Conservation (phyloP, 306 rosid species). For the Trichosanthes cucumerina region DNA sequence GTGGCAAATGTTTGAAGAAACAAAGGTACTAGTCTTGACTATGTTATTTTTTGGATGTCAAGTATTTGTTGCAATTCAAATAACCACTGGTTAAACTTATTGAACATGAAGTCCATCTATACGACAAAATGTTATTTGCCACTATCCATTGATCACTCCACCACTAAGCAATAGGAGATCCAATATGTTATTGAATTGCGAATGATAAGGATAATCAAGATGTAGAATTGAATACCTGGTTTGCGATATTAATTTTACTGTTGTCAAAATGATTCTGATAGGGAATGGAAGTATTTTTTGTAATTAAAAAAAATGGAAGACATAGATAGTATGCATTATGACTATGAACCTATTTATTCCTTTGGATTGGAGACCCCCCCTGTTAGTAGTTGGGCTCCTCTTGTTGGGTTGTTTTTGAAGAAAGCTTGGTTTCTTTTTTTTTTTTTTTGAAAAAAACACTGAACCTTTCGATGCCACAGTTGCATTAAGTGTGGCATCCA, state of each 20-base stretch:
- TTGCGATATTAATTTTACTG: not conserved
- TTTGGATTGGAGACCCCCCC: not conserved
- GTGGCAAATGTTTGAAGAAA: conserved; percentile 28
- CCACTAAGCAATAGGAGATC: not conserved
- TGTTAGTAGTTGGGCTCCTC: not conserved
- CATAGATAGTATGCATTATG: not conserved
- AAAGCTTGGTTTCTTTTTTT: not conserved
- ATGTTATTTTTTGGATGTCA: not conserved
- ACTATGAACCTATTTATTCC: not conserved
- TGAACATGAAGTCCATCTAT: not conserved
- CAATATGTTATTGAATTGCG: not conserved
- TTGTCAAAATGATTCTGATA: not conserved
- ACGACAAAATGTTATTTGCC: not conserved
- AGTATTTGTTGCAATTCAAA: not conserved
- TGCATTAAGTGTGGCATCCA: too few relatives aligned
- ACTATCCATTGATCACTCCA: not conserved
- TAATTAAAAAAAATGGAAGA: not conserved
- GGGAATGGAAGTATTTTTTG: not conserved
- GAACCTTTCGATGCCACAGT: not conserved
- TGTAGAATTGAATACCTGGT: not conserved
- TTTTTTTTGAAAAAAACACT: not conserved
- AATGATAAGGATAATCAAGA: not conserved
- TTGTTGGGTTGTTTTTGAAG: not conserved
- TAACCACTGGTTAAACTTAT: not conserved
- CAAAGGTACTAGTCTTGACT: conserved; percentile 35